Evolutionary conservation across 371 early-diverging fungal species (phyloP).

Genomic region (Rhizomucor pusillus): DNA sequence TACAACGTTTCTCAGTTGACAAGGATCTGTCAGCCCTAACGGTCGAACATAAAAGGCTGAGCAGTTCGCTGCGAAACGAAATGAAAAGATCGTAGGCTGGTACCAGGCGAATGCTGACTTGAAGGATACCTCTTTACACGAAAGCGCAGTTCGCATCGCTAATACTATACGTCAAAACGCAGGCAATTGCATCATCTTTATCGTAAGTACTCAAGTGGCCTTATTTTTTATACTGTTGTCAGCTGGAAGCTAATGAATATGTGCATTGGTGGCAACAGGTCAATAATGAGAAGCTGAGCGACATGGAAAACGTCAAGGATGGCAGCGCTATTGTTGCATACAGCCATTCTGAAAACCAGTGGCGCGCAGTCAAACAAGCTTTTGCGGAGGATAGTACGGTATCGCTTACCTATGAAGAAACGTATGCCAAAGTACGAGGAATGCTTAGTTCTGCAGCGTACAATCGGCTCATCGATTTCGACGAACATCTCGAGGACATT

Average conservation of each 20-base stretch:
- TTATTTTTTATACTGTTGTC: background rate
- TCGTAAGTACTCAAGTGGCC: conserved; percentile 22
- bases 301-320: conserved; percentile 12
- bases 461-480: conserved; percentile 65
- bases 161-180: conserved; percentile 43
- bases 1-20: background rate
- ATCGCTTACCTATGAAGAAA: conserved; percentile 32
- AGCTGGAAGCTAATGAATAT: background rate
- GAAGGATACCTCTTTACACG: conserved; percentile 43
- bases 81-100: conserved; percentile 56
- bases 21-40: background rate
- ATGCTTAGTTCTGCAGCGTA: conserved; percentile 37
- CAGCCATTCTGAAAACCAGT: conserved; percentile 42
- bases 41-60: conserved; percentile 35
- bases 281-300: conserved; percentile 30
- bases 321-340: conserved; percentile 33
- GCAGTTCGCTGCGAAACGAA: conserved; percentile 40
- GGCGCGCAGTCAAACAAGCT: conserved; percentile 43
- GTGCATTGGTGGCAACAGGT: conserved; percentile 13
- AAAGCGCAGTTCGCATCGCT: conserved; percentile 51
- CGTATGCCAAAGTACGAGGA: conserved; percentile 30
- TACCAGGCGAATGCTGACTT: conserved; percentile 59
- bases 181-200: conserved; percentile 37
- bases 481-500: conserved; percentile 72
- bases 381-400: conserved; percentile 29